Evolutionary conservation across 2,329 filamentous ascomycete species (phyloP).

Genomic region (Diaporthe citrichinensis): DNA sequence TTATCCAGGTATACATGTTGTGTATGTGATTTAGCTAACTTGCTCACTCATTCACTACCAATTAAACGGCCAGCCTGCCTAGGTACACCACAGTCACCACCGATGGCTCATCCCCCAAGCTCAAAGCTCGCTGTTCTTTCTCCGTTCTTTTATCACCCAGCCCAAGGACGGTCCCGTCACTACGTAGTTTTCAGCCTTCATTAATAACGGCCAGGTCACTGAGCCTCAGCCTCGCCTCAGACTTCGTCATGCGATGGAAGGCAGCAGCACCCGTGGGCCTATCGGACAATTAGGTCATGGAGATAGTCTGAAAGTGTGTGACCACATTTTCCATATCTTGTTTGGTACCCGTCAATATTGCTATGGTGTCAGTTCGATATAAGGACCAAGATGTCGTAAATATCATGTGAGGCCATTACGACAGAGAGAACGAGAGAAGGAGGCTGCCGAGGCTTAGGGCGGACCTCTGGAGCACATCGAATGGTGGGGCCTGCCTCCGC

Average conservation of each 20-base stretch:
- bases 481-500: constrained; percentile 17
- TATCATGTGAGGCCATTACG: not conserved
- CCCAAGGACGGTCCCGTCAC: not conserved
- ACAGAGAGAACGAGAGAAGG: not conserved
- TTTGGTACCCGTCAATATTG: not conserved
- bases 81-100: not conserved
- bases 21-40: not conserved
- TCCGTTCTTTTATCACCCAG: not conserved
- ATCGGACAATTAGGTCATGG: no score
- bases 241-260: not conserved
- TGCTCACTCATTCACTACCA: not conserved
- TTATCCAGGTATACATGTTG: not conserved
- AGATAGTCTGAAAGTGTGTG: no score
- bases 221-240: not conserved
- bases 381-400: not conserved
- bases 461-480: not conserved
- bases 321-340: no score
- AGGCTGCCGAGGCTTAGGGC: not conserved
- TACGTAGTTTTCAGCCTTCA: not conserved
- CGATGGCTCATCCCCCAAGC: not conserved
- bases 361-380: not conserved
- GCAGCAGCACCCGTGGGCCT: not conserved
- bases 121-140: not conserved
- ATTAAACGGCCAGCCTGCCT: not conserved
- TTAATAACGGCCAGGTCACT: not conserved